These are phyloP conservation scores for Microstegium vimineum DNA, from an alignment of 176 grass and related monocot genomes.

Conservation along the genomic window DNA sequence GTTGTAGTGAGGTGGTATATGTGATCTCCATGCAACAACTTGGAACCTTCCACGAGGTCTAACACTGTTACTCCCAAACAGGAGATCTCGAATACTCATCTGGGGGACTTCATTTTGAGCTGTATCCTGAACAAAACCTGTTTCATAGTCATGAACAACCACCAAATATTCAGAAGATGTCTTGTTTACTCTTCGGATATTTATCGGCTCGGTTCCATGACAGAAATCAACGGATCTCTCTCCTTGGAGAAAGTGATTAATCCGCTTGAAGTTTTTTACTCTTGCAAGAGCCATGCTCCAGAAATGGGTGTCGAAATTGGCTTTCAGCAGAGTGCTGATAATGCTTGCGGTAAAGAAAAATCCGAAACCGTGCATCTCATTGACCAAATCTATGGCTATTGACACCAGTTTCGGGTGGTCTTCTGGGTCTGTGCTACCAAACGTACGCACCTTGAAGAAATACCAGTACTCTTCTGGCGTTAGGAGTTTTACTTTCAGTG, in stretches of 20 bases:
- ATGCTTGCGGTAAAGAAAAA: not conserved
- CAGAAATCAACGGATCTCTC: not conserved
- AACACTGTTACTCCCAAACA: too few relatives aligned
- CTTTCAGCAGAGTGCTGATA: not conserved
- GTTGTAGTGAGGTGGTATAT: too few relatives aligned
- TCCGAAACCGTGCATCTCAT: not conserved
- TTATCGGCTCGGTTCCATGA: not conserved
- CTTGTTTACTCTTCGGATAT: not conserved
- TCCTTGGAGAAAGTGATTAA: not conserved
- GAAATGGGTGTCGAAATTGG: not conserved
- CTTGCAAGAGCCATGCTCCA: not conserved
- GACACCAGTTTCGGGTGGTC: not conserved
- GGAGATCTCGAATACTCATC: not conserved
- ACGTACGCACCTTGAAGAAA: constrained; percentile 18
- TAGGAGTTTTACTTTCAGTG: not conserved
- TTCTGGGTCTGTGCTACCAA: not conserved
- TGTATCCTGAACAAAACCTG: not conserved
- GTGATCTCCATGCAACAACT: too few relatives aligned
- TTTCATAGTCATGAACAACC: not conserved
- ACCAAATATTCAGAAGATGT: not conserved
- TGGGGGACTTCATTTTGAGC: not conserved
- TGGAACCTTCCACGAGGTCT: too few relatives aligned
- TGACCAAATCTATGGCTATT: not conserved
- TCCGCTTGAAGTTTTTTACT: not conserved
- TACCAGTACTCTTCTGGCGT: not conserved